Evolutionary conservation across 2,329 filamentous ascomycete species (phyloP).

Genomic region (Aphanoascus verrucosus): DNA sequence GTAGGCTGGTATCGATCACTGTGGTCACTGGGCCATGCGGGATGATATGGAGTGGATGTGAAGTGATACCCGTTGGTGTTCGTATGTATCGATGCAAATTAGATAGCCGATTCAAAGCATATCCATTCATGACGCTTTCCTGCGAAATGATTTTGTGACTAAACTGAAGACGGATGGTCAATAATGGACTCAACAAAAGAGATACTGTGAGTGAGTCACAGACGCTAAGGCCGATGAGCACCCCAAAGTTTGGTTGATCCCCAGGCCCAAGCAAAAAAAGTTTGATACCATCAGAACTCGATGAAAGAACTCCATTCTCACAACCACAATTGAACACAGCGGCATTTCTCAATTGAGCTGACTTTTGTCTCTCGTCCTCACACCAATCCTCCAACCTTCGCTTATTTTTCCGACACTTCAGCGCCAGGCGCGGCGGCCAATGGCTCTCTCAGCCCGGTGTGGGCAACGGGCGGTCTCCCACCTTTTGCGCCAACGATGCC

Average conservation of each 20-base stretch:
- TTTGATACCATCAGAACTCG: conserved; percentile 15
- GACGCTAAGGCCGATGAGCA: neutral
- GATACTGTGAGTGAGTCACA: conserved; percentile 1
- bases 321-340: neutral
- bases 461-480: conserved; percentile 32
- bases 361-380: neutral
- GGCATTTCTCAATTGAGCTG: neutral
- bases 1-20: neutral
- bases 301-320: neutral
- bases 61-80: too few species aligned
- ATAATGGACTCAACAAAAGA: neutral
- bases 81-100: too few species aligned
- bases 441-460: conserved; percentile 38
- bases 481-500: conserved; percentile 34
- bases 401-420: conserved; percentile 6
- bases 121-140: too few species aligned
- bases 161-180: too few species aligned
- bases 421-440: conserved; percentile 29
- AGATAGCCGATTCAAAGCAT: too few species aligned
- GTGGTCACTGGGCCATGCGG: too few species aligned
- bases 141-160: too few species aligned
- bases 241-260: neutral
- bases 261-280: conserved; percentile 17
- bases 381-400: neutral
- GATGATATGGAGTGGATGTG: too few species aligned